Evolutionary conservation across 176 grass and related monocot genomes (phyloP).

Genomic region (Carex pumila): DNA sequence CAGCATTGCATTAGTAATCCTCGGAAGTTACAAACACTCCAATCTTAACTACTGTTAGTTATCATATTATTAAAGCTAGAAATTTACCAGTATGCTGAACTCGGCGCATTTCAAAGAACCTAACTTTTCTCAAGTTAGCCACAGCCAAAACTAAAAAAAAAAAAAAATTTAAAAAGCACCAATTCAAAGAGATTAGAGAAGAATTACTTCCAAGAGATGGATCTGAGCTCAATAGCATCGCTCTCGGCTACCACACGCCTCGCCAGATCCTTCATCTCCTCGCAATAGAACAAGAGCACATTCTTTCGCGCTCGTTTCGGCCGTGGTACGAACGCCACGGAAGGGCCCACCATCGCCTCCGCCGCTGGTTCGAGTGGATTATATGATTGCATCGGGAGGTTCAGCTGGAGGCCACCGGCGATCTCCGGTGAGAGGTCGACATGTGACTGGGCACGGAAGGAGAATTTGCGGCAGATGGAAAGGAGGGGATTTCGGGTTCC

Average conservation of each 20-base stretch:
- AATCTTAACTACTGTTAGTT: neutral
- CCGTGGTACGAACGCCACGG: neutral
- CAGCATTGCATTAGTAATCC: neutral
- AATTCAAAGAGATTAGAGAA: neutral
- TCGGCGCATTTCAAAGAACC: neutral
- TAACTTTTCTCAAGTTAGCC: neutral
- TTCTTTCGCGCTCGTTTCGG: conserved; percentile 35
- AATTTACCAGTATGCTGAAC: neutral
- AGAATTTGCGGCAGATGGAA: conserved; percentile 13
- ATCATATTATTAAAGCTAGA: neutral
- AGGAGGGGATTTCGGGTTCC: conserved; percentile 23
- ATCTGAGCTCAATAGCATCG: conserved; percentile 75
- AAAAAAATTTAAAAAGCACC: neutral
- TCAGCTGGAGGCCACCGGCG: conserved; percentile 34
- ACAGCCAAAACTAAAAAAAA: neutral
- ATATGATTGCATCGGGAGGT: conserved; percentile 28
- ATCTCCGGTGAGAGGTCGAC: conserved; percentile 36
- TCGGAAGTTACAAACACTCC: neutral
- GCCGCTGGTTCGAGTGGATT: conserved; percentile 31
- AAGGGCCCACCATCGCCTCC: neutral
- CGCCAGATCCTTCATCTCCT: conserved; percentile 87
- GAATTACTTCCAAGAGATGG: conserved; percentile 81
- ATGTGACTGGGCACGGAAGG: conserved; percentile 42
- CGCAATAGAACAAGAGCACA: conserved; percentile 85
- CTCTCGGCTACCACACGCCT: conserved; percentile 51